phyloP scores from a whole-genome alignment of 257 asterid genomes.

The Ocimum tenuiflorum region DNA sequence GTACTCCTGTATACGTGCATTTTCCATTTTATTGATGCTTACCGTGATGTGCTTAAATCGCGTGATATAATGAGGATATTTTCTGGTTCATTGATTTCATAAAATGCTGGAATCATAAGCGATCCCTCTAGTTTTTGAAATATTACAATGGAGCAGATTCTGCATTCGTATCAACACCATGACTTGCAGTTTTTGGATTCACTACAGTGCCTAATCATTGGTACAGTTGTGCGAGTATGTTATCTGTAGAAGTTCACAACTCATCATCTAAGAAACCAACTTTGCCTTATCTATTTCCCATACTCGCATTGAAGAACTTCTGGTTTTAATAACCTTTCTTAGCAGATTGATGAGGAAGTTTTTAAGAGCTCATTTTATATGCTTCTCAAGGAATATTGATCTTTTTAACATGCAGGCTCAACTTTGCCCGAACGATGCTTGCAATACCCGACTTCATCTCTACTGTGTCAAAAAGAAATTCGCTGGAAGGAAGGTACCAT shows the following conservation, averaged over 20 bases:
- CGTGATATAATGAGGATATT: not conserved
- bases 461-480: conserved; percentile 70
- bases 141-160: not conserved
- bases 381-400: no score
- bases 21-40: not conserved
- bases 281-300: not conserved
- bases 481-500: conserved; percentile 52
- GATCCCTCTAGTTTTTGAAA: not conserved
- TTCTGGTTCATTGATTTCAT: not conserved
- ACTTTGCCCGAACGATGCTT: conserved; percentile 58
- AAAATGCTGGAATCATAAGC: not conserved
- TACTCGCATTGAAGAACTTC: no score
- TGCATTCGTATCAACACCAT: not conserved
- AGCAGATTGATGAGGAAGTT: no score
- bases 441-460: conserved; percentile 58
- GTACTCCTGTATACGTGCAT: conserved; percentile 25
- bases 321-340: not conserved
- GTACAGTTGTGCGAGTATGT: not conserved
- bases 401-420: conserved; percentile 49
- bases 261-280: not conserved
- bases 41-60: not conserved
- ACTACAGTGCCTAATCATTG: not conserved
- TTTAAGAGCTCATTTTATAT: not conserved
- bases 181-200: not conserved
- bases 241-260: not conserved